Evolutionary conservation across 164 flowering plant genomes (phyloP).

Genomic region (Aristolochia contorta): DNA sequence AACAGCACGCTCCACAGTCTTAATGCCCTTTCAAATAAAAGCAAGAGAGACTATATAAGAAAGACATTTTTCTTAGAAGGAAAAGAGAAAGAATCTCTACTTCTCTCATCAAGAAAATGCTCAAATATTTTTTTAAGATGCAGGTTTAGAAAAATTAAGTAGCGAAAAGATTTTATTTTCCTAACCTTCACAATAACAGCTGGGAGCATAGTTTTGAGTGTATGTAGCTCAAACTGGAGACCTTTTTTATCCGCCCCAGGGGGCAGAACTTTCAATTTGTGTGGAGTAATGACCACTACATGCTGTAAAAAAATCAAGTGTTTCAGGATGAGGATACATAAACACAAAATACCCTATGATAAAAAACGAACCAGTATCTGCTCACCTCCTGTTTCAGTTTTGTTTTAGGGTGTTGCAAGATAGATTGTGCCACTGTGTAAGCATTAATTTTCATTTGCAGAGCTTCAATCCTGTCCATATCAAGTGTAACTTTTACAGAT

Average conservation of each 20-base stretch:
- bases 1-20: slow-evolving; percentile 67
- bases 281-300: slow-evolving; percentile 37
- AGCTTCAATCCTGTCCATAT: slow-evolving; percentile 49
- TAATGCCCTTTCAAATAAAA: slow-evolving; percentile 52
- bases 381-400: slow-evolving; percentile 51
- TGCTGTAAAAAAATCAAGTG: slow-evolving; percentile 31
- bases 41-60: background rate
- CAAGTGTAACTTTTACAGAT: slow-evolving; percentile 49
- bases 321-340: slow-evolving; percentile 1
- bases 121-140: background rate
- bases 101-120: background rate
- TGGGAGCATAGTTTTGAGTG: slow-evolving; percentile 47
- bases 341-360: slow-evolving; percentile 2
- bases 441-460: slow-evolving; percentile 49
- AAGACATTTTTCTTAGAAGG: background rate
- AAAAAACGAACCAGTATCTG: background rate
- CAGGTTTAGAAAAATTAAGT: background rate
- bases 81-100: background rate
- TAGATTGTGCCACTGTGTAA: slow-evolving; percentile 46
- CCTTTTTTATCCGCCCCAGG: slow-evolving; percentile 35
- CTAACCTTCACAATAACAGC: slow-evolving; percentile 71
- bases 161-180: slow-evolving; percentile 1
- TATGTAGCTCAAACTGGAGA: slow-evolving; percentile 55
- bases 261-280: slow-evolving; percentile 46
- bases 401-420: slow-evolving; percentile 35